Percentiles rank a stretch among this genome's conserved stretches.
phyloP scores from a whole-genome alignment of 495 filamentous ascomycete species.

The Chaetomidium leptoderma region DNA sequence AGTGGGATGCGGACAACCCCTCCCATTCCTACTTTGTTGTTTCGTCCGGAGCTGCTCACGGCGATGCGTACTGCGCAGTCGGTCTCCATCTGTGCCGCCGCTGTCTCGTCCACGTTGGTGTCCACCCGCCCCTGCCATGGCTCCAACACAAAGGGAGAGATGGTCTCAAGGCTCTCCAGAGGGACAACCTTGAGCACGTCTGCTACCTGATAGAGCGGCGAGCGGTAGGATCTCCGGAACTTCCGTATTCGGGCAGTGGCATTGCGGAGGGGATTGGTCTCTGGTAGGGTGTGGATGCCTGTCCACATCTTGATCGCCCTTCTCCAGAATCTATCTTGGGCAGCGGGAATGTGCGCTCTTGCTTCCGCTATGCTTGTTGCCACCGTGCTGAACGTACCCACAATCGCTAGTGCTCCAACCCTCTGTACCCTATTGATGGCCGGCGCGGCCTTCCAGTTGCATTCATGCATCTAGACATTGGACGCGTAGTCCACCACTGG shows the following conservation, averaged over 20 bases:
- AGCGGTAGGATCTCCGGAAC: background rate
- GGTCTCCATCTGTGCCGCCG: background rate
- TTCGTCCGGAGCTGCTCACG: background rate
- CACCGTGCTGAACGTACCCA: constrained; percentile 26
- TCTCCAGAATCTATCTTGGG: background rate
- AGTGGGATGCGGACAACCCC: background rate
- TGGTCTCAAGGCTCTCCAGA: background rate
- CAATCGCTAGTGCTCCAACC: constrained; percentile 34
- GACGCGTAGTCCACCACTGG: constrained; percentile 36
- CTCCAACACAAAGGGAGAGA: background rate
- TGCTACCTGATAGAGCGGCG: background rate
- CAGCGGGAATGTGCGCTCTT: constrained; percentile 6
- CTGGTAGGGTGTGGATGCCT: too few species aligned
- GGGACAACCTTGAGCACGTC: background rate
- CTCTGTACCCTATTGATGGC: constrained; percentile 32
- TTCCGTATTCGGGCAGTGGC: background rate
- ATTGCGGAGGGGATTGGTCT: background rate
- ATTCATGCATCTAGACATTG: constrained; percentile 35
- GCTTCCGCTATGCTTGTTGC: constrained; percentile 29
- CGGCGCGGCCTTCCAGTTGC: constrained; percentile 22
- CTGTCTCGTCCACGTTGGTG: background rate
- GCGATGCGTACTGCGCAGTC: background rate
- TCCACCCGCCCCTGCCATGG: background rate
- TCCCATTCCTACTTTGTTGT: background rate
- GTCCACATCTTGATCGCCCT: background rate